Conservation (phyloP, 345 rosid species). For the Linum lewisii region DNA sequence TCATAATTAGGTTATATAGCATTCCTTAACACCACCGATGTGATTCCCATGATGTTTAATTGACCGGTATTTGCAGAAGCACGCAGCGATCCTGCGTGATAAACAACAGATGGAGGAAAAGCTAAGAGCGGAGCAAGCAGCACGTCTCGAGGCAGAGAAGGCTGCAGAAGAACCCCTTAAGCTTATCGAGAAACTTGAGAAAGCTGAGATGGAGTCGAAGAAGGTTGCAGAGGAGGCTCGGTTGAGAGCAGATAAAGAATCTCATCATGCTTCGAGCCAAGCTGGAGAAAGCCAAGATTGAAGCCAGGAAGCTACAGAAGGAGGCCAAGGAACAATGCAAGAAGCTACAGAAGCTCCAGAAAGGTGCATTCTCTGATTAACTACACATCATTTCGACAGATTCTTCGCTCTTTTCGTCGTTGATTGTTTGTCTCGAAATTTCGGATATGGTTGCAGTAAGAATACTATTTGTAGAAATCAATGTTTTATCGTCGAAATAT, state of each 20-base stretch:
- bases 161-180: slow-evolving; percentile 47
- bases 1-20: no score
- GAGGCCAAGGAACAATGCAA: slow-evolving; percentile 17
- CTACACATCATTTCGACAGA: no score
- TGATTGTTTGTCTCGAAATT: no score
- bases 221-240: slow-evolving; percentile 51
- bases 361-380: no score
- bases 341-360: not conserved
- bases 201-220: slow-evolving; percentile 45
- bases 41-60: no score
- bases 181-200: slow-evolving; percentile 67
- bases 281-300: slow-evolving; percentile 52
- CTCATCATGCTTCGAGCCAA: slow-evolving; percentile 59
- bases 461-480: no score
- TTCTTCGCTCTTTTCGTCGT: no score
- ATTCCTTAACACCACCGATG: no score
- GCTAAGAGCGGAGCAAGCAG: slow-evolving; percentile 73
- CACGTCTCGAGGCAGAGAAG: slow-evolving; percentile 60
- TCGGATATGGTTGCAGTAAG: no score
- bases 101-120: slow-evolving; percentile 69
- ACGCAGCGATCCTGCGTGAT: slow-evolving; percentile 53
- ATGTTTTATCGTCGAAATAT: no score
- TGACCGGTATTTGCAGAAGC: slow-evolving; percentile 19
- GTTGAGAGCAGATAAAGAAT: slow-evolving; percentile 64
- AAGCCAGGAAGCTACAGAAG: slow-evolving; percentile 50